Conservation (phyloP, 2,329 filamentous ascomycete genomes). For the Neoscytalidium dimidiatum region DNA sequence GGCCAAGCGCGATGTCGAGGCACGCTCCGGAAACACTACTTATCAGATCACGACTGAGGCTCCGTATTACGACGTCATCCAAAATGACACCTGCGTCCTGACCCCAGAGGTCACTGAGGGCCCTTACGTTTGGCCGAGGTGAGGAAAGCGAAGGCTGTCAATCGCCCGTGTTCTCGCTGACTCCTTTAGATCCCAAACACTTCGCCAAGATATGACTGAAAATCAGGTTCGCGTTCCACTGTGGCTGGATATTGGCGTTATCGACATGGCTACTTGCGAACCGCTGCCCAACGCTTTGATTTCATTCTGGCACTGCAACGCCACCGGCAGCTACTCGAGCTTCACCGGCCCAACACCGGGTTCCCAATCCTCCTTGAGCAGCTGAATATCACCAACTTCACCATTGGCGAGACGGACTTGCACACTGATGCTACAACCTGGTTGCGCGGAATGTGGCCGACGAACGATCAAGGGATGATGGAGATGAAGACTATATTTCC, state of each 20-base stretch:
- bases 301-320: constrained; percentile 37
- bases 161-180: neutral
- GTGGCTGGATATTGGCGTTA: constrained; percentile 43
- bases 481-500: constrained; percentile 31
- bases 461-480: constrained; percentile 28
- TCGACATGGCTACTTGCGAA: constrained; percentile 45
- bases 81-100: constrained; percentile 28
- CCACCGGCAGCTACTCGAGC: constrained; percentile 31
- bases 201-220: constrained; percentile 39
- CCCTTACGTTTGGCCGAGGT: constrained; percentile 28
- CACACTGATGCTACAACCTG: constrained; percentile 34
- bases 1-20: constrained; percentile 10
- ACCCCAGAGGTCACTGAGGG: constrained; percentile 29
- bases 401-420: constrained; percentile 22
- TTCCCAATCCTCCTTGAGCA: constrained; percentile 28
- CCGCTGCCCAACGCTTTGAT: constrained; percentile 38
- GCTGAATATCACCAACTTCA: constrained; percentile 29
- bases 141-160: neutral
- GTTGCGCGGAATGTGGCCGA: constrained; percentile 33
- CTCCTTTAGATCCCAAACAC: constrained; percentile 10
- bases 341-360: constrained; percentile 26
- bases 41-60: constrained; percentile 21
- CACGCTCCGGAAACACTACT: constrained; percentile 6
- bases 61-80: constrained; percentile 21
- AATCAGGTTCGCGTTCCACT: constrained; percentile 40